A percentile compares a stretch with the other conserved stretches of the same genome.
Conservation (phyloP, 192 early-diverging fungal species). For the Backusella macrospora region DNA sequence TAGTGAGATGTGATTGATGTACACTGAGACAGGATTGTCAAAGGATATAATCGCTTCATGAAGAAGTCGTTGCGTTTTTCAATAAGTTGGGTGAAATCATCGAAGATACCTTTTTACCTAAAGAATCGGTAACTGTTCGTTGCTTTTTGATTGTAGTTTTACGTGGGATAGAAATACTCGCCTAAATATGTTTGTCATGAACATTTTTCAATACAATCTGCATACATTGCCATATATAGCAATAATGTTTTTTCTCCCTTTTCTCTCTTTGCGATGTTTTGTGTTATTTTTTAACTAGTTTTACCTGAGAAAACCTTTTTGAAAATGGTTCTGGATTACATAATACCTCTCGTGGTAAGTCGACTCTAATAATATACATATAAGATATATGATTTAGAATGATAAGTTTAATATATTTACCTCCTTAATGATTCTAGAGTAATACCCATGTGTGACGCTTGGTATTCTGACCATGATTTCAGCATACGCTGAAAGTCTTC, state of each 20-base stretch:
- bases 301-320: conserved; percentile 9
- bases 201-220: neutral
- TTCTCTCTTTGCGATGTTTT: neutral
- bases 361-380: neutral
- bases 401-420: neutral
- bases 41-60: neutral
- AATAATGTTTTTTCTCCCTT: neutral
- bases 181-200: neutral
- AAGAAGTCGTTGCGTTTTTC: conserved; percentile 1
- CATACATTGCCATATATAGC: neutral
- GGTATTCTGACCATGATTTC: conserved; percentile 5
- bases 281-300: neutral
- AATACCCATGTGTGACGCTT: conserved; percentile 9
- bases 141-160: neutral
- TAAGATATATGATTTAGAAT: neutral
- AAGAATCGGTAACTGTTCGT: neutral
- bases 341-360: conserved; percentile 6
- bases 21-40: neutral
- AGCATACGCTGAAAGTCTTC: conserved; percentile 1
- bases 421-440: conserved; percentile 11
- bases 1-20: neutral
- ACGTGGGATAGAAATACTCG: neutral
- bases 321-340: conserved; percentile 4
- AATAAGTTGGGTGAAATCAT: conserved; percentile 6
- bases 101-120: neutral